These are phyloP conservation scores for Aspergillus carlsbadensis DNA, from an alignment of 495 filamentous ascomycete genomes.

Conservation along the genomic window DNA sequence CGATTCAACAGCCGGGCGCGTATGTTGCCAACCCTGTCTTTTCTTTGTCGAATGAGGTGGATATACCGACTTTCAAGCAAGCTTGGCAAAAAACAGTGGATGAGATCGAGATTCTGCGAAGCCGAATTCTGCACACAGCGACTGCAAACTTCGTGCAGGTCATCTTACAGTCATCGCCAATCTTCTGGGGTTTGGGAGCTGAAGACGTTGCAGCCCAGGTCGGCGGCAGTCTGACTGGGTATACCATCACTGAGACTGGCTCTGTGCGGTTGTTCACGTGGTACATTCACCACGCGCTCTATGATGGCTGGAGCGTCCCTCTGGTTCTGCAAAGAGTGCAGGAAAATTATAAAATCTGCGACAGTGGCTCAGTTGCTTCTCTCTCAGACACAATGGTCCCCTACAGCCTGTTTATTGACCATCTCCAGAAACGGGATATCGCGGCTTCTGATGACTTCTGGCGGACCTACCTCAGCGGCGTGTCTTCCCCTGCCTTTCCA, in stretches of 20 bases:
- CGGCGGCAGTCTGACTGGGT: conserved; percentile 53
- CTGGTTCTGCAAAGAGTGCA: conserved; percentile 56
- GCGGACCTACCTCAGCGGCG: conserved; percentile 32
- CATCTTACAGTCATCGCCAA: conserved; percentile 45
- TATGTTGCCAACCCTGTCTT: conserved; percentile 53
- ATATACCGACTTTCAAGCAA: conserved; percentile 46
- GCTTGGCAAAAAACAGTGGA: conserved; percentile 54
- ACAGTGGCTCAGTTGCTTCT: conserved; percentile 1
- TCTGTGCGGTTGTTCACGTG: conserved; percentile 50
- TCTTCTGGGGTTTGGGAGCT: conserved; percentile 44
- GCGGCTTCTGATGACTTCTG: conserved; percentile 41
- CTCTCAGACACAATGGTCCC: conserved; percentile 19
- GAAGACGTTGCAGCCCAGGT: conserved; percentile 32
- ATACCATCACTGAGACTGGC: conserved; percentile 43
- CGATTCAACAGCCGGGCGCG: conserved; percentile 48
- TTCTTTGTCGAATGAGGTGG: conserved; percentile 38
- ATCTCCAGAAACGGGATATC: conserved; percentile 34
- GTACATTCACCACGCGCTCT: conserved; percentile 67
- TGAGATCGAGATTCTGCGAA: conserved; percentile 52
- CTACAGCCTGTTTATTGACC: conserved; percentile 42
- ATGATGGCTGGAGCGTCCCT: conserved; percentile 67
- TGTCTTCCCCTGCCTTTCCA: conserved; percentile 25
- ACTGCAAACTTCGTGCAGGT: conserved; percentile 51
- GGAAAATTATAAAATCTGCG: conserved; percentile 31
- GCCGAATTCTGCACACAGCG: conserved; percentile 53